These are phyloP conservation scores for Trypanosoma melophagium DNA, from an alignment of 208 protist genomes.

Conservation along the genomic window DNA sequence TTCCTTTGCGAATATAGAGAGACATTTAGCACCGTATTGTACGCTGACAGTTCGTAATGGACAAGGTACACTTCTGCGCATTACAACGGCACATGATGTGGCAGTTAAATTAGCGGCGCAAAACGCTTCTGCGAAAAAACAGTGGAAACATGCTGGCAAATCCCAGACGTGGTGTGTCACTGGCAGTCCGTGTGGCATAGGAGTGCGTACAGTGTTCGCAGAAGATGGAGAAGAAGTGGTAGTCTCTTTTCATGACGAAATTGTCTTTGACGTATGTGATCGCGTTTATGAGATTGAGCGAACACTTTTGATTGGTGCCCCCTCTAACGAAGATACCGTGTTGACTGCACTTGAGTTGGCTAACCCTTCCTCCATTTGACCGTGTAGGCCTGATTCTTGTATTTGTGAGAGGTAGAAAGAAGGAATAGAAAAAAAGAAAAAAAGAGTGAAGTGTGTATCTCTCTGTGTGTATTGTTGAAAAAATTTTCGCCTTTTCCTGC, in stretches of 20 bases:
- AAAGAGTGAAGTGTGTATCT: neutral
- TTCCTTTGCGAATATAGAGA: neutral
- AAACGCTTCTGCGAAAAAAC: neutral
- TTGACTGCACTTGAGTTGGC: conserved; percentile 36
- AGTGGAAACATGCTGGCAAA: conserved; percentile 14
- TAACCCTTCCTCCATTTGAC: no score
- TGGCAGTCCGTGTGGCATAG: neutral
- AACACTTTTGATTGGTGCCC: conserved; percentile 35
- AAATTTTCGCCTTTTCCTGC: no score
- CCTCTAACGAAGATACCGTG: conserved; percentile 31
- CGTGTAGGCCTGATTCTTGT: neutral
- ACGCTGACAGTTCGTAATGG: conserved; percentile 9
- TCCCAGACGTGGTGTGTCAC: neutral
- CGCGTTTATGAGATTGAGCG: conserved; percentile 36
- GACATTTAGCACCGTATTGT: conserved; percentile 4
- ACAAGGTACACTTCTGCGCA: neutral
- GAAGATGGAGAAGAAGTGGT: conserved; percentile 25
- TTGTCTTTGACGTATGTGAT: conserved; percentile 46
- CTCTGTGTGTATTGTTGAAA: neutral
- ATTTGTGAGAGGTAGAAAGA: neutral
- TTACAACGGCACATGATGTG: neutral
- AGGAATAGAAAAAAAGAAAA: no score
- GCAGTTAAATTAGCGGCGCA: conserved; percentile 8
- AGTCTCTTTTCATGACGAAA: conserved; percentile 35
- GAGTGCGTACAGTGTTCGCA: conserved; percentile 26